Conservation (phyloP, 345 rosid species). For the Camelina hispida region DNA sequence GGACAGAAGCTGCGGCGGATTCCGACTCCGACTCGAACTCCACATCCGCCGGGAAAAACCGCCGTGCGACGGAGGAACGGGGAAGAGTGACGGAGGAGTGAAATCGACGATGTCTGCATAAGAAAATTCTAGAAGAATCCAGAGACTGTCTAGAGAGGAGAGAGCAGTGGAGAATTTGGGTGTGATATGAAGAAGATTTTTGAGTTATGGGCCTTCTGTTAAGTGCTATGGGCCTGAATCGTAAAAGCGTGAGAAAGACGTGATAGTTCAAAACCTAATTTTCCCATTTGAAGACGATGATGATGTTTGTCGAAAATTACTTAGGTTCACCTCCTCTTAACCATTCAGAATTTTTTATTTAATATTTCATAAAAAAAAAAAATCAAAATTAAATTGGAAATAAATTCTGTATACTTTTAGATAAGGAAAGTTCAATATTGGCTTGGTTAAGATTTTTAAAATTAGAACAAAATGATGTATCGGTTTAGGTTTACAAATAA, state of each 20-base stretch:
- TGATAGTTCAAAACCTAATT: neutral
- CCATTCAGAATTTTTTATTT: too few species aligned
- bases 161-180: neutral
- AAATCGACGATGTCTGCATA: conserved; percentile 58
- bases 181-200: neutral
- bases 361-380: too few species aligned
- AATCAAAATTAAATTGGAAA: too few species aligned
- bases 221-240: neutral
- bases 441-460: too few species aligned
- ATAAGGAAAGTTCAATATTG: too few species aligned
- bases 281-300: too few species aligned
- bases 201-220: neutral
- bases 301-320: neutral
- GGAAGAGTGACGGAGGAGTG: conserved; percentile 53
- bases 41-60: conserved; percentile 15
- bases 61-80: conserved; percentile 53
- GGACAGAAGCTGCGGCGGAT: conserved; percentile 37
- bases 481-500: too few species aligned
- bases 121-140: conserved; percentile 22
- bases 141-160: neutral
- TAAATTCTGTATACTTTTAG: too few species aligned
- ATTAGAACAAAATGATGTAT: too few species aligned
- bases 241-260: neutral
- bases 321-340: too few species aligned
- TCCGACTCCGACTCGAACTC: conserved; percentile 5